Conservation (phyloP, 1,284 basidiomycete genomes). For the Cronartium quercuum region DNA sequence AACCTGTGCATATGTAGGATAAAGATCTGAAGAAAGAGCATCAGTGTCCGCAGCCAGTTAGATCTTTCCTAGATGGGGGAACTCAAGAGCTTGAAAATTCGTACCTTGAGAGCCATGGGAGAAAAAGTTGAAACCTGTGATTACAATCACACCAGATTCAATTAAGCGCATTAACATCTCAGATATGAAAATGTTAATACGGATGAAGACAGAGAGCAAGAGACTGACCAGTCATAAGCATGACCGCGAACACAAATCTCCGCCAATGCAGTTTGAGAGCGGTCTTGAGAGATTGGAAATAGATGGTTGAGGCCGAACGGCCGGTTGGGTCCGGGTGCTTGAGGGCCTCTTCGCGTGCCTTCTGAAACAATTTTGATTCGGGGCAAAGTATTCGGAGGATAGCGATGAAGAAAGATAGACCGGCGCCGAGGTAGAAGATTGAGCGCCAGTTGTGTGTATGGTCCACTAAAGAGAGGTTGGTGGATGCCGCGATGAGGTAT, state of each 20-base stretch:
- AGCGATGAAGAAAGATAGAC: constrained; percentile 68
- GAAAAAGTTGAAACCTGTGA: constrained; percentile 79
- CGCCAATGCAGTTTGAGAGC: constrained; percentile 74
- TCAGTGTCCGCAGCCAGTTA: neutral
- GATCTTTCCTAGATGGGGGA: no score
- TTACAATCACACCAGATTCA: constrained; percentile 39
- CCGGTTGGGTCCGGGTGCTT: neutral
- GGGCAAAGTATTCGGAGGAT: constrained; percentile 66
- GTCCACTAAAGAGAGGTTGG: constrained; percentile 42
- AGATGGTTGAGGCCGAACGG: constrained; percentile 13
- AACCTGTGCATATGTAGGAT: constrained; percentile 66
- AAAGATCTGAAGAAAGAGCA: constrained; percentile 39
- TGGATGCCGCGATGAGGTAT: constrained; percentile 43
- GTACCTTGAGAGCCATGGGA: constrained; percentile 69
- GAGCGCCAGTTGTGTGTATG: constrained; percentile 52
- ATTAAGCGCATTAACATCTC: neutral
- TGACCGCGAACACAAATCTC: constrained; percentile 70
- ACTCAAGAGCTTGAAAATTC: neutral
- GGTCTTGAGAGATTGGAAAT: constrained; percentile 52
- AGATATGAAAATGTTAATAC: neutral
- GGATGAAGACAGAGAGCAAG: neutral
- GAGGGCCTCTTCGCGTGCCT: constrained; percentile 54
- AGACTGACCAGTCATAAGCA: constrained; percentile 51
- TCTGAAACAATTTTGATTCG: constrained; percentile 68
- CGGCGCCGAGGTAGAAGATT: constrained; percentile 57